A percentile compares a stretch with the other conserved stretches of the same genome.
These are phyloP conservation scores for Penicillium sp. DNA, from an alignment of 2,329 filamentous ascomycete species.

Conservation along the genomic window DNA sequence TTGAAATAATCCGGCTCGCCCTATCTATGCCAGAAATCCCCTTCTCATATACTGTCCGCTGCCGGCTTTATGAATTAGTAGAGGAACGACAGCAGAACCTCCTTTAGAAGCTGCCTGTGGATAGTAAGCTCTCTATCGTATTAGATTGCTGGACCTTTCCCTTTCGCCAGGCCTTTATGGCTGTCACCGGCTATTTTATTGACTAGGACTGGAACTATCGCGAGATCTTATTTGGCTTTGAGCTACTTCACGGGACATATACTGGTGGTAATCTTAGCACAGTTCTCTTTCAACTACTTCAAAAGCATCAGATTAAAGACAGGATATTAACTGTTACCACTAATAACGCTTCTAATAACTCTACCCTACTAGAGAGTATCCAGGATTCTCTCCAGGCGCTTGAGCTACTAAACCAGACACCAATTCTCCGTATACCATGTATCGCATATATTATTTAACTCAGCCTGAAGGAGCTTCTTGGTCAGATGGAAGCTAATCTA, in stretches of 20 bases:
- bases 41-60: neutral
- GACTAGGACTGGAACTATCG: neutral
- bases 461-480: slow-evolving; percentile 13
- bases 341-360: slow-evolving; percentile 16
- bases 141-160: slow-evolving; percentile 9
- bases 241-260: neutral
- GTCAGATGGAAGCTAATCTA: slow-evolving; percentile 4
- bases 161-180: slow-evolving; percentile 8
- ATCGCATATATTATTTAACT: slow-evolving; percentile 14
- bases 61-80: neutral
- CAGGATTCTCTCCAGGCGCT: neutral
- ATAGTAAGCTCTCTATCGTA: slow-evolving; percentile 6
- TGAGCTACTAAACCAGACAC: neutral
- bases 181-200: slow-evolving; percentile 10
- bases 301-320: slow-evolving; percentile 7
- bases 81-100: neutral
- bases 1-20: slow-evolving; percentile 4
- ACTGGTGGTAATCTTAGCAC: neutral
- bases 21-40: slow-evolving; percentile 7
- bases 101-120: neutral
- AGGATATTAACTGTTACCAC: slow-evolving; percentile 4
- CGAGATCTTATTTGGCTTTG: neutral
- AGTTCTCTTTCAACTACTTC: neutral
- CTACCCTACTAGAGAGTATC: neutral
- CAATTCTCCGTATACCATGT: slow-evolving; percentile 7